Conservation (phyloP, 2,329 filamentous ascomycete species). For the Berkeleyomyces rouxiae region DNA sequence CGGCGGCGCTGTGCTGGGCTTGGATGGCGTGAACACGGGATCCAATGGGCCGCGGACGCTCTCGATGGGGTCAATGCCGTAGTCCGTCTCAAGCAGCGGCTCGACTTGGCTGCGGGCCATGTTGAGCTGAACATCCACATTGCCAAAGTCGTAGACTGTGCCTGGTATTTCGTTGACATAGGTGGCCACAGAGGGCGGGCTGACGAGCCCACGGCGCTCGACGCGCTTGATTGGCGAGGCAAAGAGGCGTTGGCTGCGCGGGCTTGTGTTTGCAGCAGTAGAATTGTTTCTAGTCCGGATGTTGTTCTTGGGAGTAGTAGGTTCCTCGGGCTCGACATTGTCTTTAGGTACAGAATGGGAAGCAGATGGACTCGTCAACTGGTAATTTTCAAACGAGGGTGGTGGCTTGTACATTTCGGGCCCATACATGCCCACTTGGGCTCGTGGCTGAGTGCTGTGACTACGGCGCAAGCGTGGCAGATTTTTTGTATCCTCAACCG, state of each 20-base stretch:
- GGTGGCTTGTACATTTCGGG: not conserved
- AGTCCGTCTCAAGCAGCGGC: conserved; percentile 15
- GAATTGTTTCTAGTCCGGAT: not conserved
- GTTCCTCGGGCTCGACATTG: not conserved
- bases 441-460: conserved; percentile 5
- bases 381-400: not conserved
- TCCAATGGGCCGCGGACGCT: conserved; percentile 20
- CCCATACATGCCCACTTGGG: not conserved
- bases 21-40: conserved; percentile 32
- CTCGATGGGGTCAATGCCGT: conserved; percentile 17
- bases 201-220: not conserved
- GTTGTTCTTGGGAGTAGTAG: not conserved
- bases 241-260: conserved; percentile 1
- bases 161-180: conserved; percentile 28
- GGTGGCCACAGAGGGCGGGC: conserved; percentile 16
- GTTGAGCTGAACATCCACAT: conserved; percentile 16
- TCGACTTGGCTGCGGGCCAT: conserved; percentile 8
- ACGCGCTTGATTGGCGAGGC: conserved; percentile 6
- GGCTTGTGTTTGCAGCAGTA: not conserved
- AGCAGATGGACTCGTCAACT: not conserved
- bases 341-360: not conserved
- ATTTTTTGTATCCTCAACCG: conserved; percentile 2
- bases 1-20: conserved; percentile 27
- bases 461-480: conserved; percentile 7
- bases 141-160: conserved; percentile 27